Conservation (phyloP, 768 basidiomycete species). For the Artomyces pyxidatus region DNA sequence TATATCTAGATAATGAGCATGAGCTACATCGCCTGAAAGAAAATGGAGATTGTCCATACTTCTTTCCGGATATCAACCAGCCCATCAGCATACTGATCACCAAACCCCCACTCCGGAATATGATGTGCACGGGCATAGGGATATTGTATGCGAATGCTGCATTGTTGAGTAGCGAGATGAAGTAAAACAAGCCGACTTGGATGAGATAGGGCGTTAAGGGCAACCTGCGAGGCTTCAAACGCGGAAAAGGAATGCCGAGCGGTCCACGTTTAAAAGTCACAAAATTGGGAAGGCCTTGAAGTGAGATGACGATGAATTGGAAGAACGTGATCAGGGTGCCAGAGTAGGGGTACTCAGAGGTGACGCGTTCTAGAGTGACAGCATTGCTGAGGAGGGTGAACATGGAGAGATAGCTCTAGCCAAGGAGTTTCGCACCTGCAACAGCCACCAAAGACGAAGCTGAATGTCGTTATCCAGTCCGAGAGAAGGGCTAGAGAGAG, state of each 20-base stretch:
- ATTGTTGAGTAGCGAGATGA: slow-evolving; percentile 80
- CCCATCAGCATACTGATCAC: slow-evolving; percentile 80
- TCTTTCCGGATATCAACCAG: slow-evolving; percentile 55
- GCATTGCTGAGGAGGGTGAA: slow-evolving; percentile 49
- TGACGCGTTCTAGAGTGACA: slow-evolving; percentile 67
- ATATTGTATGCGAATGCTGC: slow-evolving; percentile 81
- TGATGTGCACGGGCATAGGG: slow-evolving; percentile 90
- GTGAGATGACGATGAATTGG: slow-evolving; percentile 73
- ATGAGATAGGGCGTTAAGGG: slow-evolving; percentile 66
- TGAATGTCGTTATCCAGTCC: slow-evolving; percentile 58
- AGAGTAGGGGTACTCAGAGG: slow-evolving; percentile 54
- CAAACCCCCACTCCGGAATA: slow-evolving; percentile 85
- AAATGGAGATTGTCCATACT: slow-evolving; percentile 30
- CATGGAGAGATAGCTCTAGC: not conserved
- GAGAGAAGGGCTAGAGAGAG: not conserved
- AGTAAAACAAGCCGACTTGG: slow-evolving; percentile 78
- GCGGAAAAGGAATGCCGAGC: slow-evolving; percentile 26
- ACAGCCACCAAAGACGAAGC: slow-evolving; percentile 85
- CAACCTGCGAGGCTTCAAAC: slow-evolving; percentile 54
- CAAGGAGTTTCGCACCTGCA: slow-evolving; percentile 46
- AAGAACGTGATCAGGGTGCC: slow-evolving; percentile 84
- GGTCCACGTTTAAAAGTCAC: slow-evolving; percentile 21
- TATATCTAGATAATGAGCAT: slow-evolving; percentile 40
- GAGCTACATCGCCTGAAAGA: slow-evolving; percentile 5
- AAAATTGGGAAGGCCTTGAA: slow-evolving; percentile 65